Base-by-base conservation (phyloP, 2,329 filamentous ascomycete genomes). In the Trichoderma simmonsii region DNA sequence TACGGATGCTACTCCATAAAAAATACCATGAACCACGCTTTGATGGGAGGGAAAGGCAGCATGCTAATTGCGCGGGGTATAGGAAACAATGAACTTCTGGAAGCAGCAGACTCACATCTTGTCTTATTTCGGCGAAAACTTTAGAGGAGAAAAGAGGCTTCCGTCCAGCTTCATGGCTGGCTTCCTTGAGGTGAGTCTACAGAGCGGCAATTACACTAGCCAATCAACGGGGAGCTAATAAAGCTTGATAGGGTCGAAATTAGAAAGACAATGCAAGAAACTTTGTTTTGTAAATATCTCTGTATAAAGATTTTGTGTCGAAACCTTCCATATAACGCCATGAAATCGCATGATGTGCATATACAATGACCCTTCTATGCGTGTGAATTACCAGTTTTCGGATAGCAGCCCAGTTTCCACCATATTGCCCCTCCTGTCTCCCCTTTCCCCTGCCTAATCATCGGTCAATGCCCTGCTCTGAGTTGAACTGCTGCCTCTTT, bases 41-140 rank as follows among this genome's bases (percentile, higher is more conserved):
- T 15, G 8, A 56, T n/a, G 32, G 28, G 11, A 26, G 18, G 34
- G 15, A 39, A 28, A 43, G 39, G 21, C 24, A 3, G 54, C 39
- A 61, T 71, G 72, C 61, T 48, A 64, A 69, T 77, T 30, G 14
- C 18, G 28, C 39, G 28, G 28, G 43, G 28, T 18, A 32, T 51
- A 98, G 95, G 96, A 99, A 88, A 99, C 93, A 69, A 90, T 99
- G 87, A 99, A 99, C 86, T 99, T 93, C 88, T 99, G 96, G 96
- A 97, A 98, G 85, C 96, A 99, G 84, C 88, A 95, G 74, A 93
- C 93, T 75, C 96, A 99, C 82, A 89, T 99, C 77, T 94, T 99
- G 89, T 94, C 96, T 78, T 99, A 97, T 84, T 99, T 98, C 88
- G 91, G 95, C 81, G 88, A 98, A 83, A 89, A 87, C 82, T 89